These are phyloP conservation scores for Suillus luteus DNA, from an alignment of 768 basidiomycete genomes.

Conservation along the genomic window DNA sequence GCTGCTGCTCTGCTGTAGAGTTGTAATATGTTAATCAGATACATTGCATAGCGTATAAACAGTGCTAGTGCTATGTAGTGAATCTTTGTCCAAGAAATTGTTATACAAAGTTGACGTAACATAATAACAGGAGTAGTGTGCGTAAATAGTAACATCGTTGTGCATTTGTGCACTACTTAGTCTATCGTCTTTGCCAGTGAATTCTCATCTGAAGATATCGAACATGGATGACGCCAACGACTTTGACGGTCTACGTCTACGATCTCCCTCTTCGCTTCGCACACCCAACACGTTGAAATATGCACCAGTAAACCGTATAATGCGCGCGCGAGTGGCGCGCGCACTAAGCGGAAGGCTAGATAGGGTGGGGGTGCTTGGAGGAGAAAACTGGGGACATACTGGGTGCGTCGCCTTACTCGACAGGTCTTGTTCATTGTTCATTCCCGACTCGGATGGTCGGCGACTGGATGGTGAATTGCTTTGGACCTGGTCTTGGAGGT, in stretches of 20 bases:
- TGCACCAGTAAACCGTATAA: constrained; percentile 11
- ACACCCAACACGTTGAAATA: constrained; percentile 1
- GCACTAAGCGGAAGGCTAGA: constrained; percentile 43
- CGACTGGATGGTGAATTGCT: constrained; percentile 4
- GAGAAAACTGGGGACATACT: constrained; percentile 60
- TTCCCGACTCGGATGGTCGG: background rate
- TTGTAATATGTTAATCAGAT: background rate
- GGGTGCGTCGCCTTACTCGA: constrained; percentile 47
- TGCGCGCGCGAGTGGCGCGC: constrained; percentile 17
- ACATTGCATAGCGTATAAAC: background rate
- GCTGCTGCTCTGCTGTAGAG: background rate
- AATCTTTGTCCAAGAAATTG: no score
- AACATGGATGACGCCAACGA: background rate
- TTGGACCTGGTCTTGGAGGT: background rate
- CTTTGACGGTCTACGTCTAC: background rate
- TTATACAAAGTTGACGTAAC: background rate
- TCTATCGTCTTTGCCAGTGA: background rate
- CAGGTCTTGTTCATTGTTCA: background rate
- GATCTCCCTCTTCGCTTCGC: background rate
- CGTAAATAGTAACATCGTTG: background rate
- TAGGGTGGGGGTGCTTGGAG: constrained; percentile 74
- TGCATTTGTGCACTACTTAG: no score
- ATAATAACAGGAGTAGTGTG: background rate
- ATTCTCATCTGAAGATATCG: background rate
- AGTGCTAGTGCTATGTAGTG: no score